Conservation (phyloP, 257 asterid genomes). For the Coffea eugenioides region DNA sequence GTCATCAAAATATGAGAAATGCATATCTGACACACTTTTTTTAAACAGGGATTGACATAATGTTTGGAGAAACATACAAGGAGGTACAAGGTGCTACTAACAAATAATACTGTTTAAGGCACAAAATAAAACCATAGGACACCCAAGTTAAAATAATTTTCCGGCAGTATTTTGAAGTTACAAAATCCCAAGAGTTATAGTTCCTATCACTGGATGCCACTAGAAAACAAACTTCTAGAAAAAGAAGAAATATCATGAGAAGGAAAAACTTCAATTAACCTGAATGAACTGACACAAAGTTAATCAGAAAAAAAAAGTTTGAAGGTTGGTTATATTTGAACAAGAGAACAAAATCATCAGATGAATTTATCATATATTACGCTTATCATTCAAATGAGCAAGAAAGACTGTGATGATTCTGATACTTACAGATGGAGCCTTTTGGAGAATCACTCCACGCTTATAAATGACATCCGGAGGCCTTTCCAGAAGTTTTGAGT, state of each 20-base stretch:
- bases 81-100: background rate
- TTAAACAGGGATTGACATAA: background rate
- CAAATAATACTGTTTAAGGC: background rate
- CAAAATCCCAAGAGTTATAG: background rate
- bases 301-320: background rate
- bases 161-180: background rate
- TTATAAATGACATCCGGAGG: conserved; percentile 87
- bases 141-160: background rate
- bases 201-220: background rate
- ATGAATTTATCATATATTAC: background rate
- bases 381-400: background rate
- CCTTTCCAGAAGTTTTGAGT: conserved; percentile 72
- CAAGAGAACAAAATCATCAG: background rate
- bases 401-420: conserved; percentile 4
- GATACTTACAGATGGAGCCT: conserved; percentile 70
- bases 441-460: conserved; percentile 77
- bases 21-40: background rate
- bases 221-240: background rate
- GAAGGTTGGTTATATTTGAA: background rate
- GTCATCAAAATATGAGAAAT: background rate
- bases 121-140: background rate
- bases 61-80: background rate
- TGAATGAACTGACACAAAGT: background rate
- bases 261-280: too few species aligned
- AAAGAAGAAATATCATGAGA: background rate